Evolutionary conservation across 2,329 filamentous ascomycete species (phyloP).

Genomic region (Fusarium tanahbumbuense): DNA sequence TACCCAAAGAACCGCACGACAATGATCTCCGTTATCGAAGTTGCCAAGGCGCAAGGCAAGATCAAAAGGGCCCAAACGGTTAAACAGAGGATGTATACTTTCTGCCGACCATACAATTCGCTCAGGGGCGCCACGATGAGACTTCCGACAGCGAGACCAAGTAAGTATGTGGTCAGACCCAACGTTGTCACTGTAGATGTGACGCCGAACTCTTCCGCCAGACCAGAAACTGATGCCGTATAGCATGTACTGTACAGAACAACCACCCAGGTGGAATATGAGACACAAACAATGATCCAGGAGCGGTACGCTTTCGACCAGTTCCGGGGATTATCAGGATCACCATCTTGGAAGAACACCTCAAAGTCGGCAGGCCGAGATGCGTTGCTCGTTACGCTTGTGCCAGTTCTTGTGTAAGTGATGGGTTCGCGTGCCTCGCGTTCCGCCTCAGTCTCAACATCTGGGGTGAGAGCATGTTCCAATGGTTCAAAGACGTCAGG

Average conservation of each 20-base stretch:
- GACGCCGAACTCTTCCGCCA: slow-evolving; percentile 74
- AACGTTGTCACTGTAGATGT: slow-evolving; percentile 73
- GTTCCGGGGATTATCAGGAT: slow-evolving; percentile 74
- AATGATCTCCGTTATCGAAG: slow-evolving; percentile 75
- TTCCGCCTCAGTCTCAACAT: slow-evolving; percentile 55
- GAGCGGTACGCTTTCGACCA: slow-evolving; percentile 67
- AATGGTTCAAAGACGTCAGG: slow-evolving; percentile 51
- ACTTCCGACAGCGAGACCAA: slow-evolving; percentile 78
- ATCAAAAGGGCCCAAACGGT: slow-evolving; percentile 74
- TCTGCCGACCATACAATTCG: slow-evolving; percentile 75
- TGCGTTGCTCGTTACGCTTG: slow-evolving; percentile 57
- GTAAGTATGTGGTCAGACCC: slow-evolving; percentile 81
- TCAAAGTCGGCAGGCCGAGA: slow-evolving; percentile 72
- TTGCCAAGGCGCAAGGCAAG: slow-evolving; percentile 77
- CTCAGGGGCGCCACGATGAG: slow-evolving; percentile 79
- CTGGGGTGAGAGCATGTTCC: slow-evolving; percentile 54
- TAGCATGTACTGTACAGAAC: slow-evolving; percentile 84
- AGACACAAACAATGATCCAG: slow-evolving; percentile 59
- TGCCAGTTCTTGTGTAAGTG: slow-evolving; percentile 56
- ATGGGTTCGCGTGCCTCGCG: slow-evolving; percentile 58
- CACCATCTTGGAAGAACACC: slow-evolving; percentile 75
- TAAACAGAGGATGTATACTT: slow-evolving; percentile 77
- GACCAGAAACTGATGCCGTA: slow-evolving; percentile 75
- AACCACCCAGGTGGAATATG: slow-evolving; percentile 61
- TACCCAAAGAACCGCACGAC: slow-evolving; percentile 78